phyloP scores from a whole-genome alignment of 345 rosid genomes.

The Orychophragmus violaceus region DNA sequence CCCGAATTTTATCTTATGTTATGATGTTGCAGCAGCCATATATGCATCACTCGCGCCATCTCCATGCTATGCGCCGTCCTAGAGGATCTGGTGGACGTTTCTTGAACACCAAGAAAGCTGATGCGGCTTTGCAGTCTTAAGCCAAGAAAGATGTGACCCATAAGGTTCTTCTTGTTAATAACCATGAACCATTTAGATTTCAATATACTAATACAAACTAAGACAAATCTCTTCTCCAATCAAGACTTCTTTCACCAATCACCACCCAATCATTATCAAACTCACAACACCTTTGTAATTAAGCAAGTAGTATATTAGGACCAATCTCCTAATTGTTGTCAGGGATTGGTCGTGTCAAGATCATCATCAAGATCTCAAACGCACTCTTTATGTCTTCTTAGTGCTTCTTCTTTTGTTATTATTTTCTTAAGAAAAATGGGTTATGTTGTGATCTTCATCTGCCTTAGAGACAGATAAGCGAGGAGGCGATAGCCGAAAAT shows the following conservation, averaged over 20 bases:
- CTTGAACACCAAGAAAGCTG: slow-evolving; percentile 49
- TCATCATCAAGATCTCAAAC: slow-evolving; percentile 11
- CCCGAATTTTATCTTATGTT: neutral
- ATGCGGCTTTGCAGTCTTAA: slow-evolving; percentile 12
- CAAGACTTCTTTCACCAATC: slow-evolving; percentile 12
- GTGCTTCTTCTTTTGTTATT: slow-evolving; percentile 18
- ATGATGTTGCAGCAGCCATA: slow-evolving; percentile 49
- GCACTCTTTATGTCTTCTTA: slow-evolving; percentile 6
- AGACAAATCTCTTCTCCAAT: neutral
- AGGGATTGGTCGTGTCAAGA: slow-evolving; percentile 13
- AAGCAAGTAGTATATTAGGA: slow-evolving; percentile 13
- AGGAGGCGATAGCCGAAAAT: slow-evolving; percentile 83
- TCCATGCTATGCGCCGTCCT: slow-evolving; percentile 95
- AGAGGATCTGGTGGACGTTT: slow-evolving; percentile 97
- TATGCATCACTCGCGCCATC: slow-evolving; percentile 91
- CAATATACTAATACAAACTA: slow-evolving; percentile 6
- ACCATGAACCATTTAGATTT: slow-evolving; percentile 13
- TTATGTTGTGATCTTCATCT: slow-evolving; percentile 45
- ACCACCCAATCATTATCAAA: slow-evolving; percentile 19
- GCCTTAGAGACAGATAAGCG: slow-evolving; percentile 79
- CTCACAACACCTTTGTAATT: slow-evolving; percentile 3
- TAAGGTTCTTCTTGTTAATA: slow-evolving; percentile 20
- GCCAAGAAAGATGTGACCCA: too few relatives aligned
- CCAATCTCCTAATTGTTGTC: slow-evolving; percentile 13
- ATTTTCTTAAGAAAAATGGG: slow-evolving; percentile 9